Evolutionary conservation across 371 early-diverging fungal genomes (phyloP).

Genomic region (Basidiobolus meristosporus): DNA sequence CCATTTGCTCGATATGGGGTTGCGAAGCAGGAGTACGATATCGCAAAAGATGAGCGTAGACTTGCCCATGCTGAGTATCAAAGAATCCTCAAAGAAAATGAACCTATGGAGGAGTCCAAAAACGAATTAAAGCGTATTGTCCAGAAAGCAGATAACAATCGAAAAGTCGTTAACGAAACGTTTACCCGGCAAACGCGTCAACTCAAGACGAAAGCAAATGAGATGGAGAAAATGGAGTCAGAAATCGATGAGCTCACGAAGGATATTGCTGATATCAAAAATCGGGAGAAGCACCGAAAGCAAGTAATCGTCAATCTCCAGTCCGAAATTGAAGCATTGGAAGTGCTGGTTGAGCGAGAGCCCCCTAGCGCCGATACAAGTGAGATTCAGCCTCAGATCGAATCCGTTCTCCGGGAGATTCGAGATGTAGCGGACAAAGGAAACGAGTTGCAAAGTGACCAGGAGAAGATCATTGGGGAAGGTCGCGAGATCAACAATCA

Average conservation of each 20-base stretch:
- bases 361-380: neutral
- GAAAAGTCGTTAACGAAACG: neutral
- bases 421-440: conserved; percentile 3
- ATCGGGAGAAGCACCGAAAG: conserved; percentile 6
- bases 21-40: conserved; percentile 29
- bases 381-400: neutral
- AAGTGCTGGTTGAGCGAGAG: conserved; percentile 1
- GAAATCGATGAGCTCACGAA: conserved; percentile 9
- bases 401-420: neutral
- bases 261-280: conserved; percentile 7
- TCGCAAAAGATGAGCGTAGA: conserved; percentile 18
- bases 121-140: neutral
- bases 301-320: conserved; percentile 3
- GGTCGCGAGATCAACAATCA: neutral
- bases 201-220: neutral
- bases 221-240: conserved; percentile 4
- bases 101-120: conserved; percentile 14
- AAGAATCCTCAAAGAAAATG: conserved; percentile 14
- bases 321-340: conserved; percentile 6
- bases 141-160: no score
- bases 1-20: conserved; percentile 38
- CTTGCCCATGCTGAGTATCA: conserved; percentile 12
- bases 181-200: neutral
- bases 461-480: conserved; percentile 6
- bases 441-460: conserved; percentile 3